Evolutionary conservation across 176 grass and related monocot genomes (phyloP).

Genomic region (Bromus sterilis): DNA sequence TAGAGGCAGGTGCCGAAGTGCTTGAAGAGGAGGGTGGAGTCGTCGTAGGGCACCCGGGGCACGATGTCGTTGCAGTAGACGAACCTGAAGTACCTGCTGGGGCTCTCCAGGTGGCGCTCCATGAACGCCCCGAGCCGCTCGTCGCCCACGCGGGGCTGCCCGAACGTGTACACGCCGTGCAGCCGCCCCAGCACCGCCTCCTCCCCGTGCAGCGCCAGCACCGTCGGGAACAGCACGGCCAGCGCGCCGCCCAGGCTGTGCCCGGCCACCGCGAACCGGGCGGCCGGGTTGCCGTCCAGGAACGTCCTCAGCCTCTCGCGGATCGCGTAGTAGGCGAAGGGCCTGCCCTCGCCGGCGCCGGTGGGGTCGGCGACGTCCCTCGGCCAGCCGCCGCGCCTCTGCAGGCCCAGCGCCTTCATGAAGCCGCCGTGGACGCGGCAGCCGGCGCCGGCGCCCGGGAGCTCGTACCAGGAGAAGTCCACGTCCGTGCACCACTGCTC

Average conservation of each 20-base stretch:
- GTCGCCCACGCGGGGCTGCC: constrained; percentile 69
- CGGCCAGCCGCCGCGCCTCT: constrained; percentile 35
- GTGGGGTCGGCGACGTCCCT: neutral
- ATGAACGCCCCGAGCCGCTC: constrained; percentile 35
- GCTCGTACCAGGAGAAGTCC: constrained; percentile 68
- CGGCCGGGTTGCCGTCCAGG: constrained; percentile 5
- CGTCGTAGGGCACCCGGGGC: constrained; percentile 67
- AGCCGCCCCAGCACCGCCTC: constrained; percentile 27
- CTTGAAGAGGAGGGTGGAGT: constrained; percentile 51
- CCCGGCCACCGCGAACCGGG: constrained; percentile 56
- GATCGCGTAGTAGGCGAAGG: constrained; percentile 72
- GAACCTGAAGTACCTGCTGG: constrained; percentile 51
- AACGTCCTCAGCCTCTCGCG: constrained; percentile 33
- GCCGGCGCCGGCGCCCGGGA: constrained; percentile 29
- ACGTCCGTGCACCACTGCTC: constrained; percentile 71
- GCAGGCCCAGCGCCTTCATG: constrained; percentile 69
- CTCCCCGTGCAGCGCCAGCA: constrained; percentile 50
- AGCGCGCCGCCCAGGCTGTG: constrained; percentile 87
- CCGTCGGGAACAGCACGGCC: constrained; percentile 59
- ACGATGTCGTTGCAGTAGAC: constrained; percentile 82
- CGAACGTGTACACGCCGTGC: constrained; percentile 73
- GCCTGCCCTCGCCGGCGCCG: neutral
- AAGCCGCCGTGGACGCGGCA: constrained; percentile 54
- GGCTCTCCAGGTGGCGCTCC: constrained; percentile 18
- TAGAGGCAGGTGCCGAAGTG: constrained; percentile 70